A percentile compares a stretch with the other conserved stretches of the same genome.
These are phyloP conservation scores for Protomyces macrosporus DNA, from an alignment of 1,139 yeast genomes.

Conservation along the genomic window DNA sequence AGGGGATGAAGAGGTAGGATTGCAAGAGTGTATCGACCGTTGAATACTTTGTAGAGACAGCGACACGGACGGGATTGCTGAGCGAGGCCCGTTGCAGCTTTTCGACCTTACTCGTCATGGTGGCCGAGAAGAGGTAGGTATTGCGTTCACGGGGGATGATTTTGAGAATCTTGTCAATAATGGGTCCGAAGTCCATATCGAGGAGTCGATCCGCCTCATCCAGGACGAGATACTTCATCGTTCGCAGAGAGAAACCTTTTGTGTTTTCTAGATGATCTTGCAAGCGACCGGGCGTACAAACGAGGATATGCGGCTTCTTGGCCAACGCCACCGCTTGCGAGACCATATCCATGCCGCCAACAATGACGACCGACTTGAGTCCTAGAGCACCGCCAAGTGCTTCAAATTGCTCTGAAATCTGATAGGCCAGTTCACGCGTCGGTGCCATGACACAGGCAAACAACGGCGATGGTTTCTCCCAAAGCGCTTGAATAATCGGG, in stretches of 20 bases:
- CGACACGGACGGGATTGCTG: slow-evolving; percentile 81
- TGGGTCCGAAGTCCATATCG: slow-evolving; percentile 97
- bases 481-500: slow-evolving; percentile 83
- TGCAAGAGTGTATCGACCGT: slow-evolving; percentile 91
- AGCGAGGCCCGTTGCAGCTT: slow-evolving; percentile 90
- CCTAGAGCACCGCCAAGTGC: slow-evolving; percentile 92
- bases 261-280: slow-evolving; percentile 95
- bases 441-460: slow-evolving; percentile 91
- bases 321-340: slow-evolving; percentile 91
- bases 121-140: slow-evolving; percentile 88
- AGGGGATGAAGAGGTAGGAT: slow-evolving; percentile 83
- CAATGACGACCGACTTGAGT: slow-evolving; percentile 74
- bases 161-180: slow-evolving; percentile 75
- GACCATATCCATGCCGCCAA: slow-evolving; percentile 99
- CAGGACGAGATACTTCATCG: slow-evolving; percentile 78
- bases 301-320: slow-evolving; percentile 89
- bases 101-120: slow-evolving; percentile 92
- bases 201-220: slow-evolving; percentile 95
- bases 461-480: slow-evolving; percentile 83
- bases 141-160: slow-evolving; percentile 81
- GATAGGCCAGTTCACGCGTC: slow-evolving; percentile 94
- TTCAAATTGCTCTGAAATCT: slow-evolving; percentile 90
- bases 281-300: slow-evolving; percentile 94
- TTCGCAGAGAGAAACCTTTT: slow-evolving; percentile 79
- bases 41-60: slow-evolving; percentile 81